Base-by-base conservation (phyloP, 345 rosid genomes). In the Anastatica hierochuntica region DNA sequence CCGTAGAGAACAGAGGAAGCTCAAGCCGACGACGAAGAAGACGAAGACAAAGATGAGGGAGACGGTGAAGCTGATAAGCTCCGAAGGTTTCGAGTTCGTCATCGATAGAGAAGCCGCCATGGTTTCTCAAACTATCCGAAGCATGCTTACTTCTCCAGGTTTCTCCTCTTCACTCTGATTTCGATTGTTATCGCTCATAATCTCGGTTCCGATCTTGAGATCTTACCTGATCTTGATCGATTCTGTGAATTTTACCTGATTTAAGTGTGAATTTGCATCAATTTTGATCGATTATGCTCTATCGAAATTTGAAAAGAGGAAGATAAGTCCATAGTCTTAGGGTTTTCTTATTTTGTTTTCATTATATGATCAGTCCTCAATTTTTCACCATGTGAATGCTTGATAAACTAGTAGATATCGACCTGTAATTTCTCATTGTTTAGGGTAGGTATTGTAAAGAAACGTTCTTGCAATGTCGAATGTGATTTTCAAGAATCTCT, bases 111-210 rank as follows among this genome's bases (percentile, higher is more conserved):
- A 80, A 78, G 90, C 88, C 48, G 95, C 95, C 19, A 83, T 80
- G 95, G 95, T 86, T 68, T 86, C 95, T 20, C 88, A 83, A 56
- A 86, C 92, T 49, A 86, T 86, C 37, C 81, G 88, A 33, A 86
- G 83, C 86, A 86, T 86, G 95, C 82, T 83, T 17, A 86, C 88
- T 45, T 86, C 95, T 63, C 88, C 92, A 72, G 95, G 95, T 77
- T 35, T 37, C 26, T 17, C 49, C 10, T 14, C 15, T 46, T 50
- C 2, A 10, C 14, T 40, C 8, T 18, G 19, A 48, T 71, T 27
- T 47, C 6, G 3, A 3, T 61, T 27, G 7, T 49, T 35, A 20
- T 27, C 56, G 39, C 17, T 55, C 38, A 23, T 52, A 14, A 24
- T 42, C 34, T 39, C 8, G 46, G 29, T 47, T n/a, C 18, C 49